These are phyloP conservation scores for Saccharomycopsis malanga DNA, from an alignment of 805 yeast genomes.

Conservation along the genomic window DNA sequence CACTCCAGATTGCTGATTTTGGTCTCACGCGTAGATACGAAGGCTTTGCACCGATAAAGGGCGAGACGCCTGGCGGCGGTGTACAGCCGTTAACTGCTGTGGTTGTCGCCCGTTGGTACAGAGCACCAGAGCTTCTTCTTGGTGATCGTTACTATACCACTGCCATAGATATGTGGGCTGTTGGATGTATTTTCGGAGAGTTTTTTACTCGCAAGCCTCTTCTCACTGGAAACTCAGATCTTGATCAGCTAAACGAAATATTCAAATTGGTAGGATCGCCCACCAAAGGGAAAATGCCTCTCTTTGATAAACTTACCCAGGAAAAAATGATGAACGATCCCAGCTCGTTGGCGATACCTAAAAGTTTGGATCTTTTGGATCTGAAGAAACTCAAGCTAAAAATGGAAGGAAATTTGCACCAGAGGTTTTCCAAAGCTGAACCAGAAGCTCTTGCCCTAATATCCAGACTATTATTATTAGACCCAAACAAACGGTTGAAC, in stretches of 20 bases:
- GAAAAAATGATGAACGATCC: constrained; percentile 9
- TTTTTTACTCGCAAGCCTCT: constrained; percentile 77
- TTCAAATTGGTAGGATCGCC: constrained; percentile 84
- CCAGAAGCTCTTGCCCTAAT: constrained; percentile 49
- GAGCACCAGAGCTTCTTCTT: constrained; percentile 88
- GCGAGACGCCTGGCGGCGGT: constrained; percentile 27
- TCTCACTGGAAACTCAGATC: constrained; percentile 75
- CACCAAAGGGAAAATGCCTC: constrained; percentile 23
- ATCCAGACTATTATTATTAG: constrained; percentile 53
- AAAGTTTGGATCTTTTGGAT: constrained; percentile 7
- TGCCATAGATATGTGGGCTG: constrained; percentile 96
- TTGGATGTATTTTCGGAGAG: constrained; percentile 94
- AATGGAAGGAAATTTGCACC: constrained; percentile 38
- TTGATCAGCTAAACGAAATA: constrained; percentile 79
- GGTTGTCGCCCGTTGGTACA: constrained; percentile 95
- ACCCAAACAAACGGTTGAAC: constrained; percentile 68
- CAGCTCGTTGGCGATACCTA: neutral
- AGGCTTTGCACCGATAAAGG: constrained; percentile 48
- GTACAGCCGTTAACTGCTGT: constrained; percentile 44
- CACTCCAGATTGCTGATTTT: constrained; percentile 87
- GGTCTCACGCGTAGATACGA: constrained; percentile 79
- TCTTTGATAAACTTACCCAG: constrained; percentile 17
- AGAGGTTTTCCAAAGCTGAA: constrained; percentile 38
- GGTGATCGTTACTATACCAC: constrained; percentile 86
- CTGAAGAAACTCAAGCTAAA: constrained; percentile 21